These are phyloP conservation scores for Exophiala sp. DNA, from an alignment of 2,329 filamentous ascomycete species.

Conservation along the genomic window DNA sequence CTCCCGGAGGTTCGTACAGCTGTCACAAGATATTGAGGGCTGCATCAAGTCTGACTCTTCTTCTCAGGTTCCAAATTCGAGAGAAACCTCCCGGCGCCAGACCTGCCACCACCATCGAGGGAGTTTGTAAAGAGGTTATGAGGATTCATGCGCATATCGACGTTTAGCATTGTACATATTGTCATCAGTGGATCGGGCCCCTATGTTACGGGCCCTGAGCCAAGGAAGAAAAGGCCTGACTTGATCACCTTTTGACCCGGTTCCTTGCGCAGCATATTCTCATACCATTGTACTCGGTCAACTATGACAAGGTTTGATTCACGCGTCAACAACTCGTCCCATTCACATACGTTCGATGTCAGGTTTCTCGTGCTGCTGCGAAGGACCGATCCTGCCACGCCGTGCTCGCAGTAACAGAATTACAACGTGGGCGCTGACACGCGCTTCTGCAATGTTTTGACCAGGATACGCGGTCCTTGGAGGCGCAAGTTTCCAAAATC, in stretches of 20 bases:
- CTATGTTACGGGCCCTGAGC: neutral
- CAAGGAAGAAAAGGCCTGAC: constrained; percentile 12
- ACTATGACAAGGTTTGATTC: no score
- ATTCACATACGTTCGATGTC: constrained; percentile 1
- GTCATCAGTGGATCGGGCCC: constrained; percentile 2
- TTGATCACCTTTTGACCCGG: no score
- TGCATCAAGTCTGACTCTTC: constrained; percentile 9
- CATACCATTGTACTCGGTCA: no score
- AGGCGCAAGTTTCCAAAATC: neutral
- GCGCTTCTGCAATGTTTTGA: neutral
- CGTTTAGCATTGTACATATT: constrained; percentile 20
- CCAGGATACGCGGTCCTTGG: neutral
- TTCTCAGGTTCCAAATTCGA: constrained; percentile 86
- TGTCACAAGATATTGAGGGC: neutral
- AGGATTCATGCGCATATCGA: neutral
- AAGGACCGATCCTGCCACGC: no score
- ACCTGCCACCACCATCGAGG: constrained; percentile 54
- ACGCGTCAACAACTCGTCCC: no score
- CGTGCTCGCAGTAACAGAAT: no score
- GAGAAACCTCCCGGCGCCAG: constrained; percentile 78
- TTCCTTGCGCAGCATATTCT: no score
- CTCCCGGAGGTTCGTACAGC: constrained; percentile 73
- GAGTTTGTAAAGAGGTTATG: constrained; percentile 30
- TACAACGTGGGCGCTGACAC: no score
- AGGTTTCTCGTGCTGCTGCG: neutral